Evolutionary conservation across 768 basidiomycete species (phyloP).

Genomic region (Kwoniella sp.): DNA sequence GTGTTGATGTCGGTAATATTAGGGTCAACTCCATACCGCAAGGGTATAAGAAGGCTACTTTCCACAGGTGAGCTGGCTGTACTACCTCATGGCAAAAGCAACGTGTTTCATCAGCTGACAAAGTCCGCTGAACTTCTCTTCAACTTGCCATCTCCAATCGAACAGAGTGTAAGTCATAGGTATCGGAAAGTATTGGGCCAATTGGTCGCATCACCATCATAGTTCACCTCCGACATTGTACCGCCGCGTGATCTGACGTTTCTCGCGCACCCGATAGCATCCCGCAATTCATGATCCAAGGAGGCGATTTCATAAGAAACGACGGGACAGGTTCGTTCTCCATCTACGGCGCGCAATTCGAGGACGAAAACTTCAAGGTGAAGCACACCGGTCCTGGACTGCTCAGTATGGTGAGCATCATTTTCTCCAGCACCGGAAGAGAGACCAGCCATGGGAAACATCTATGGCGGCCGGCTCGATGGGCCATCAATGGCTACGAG

Average conservation of each 20-base stretch:
- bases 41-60: slow-evolving; percentile 87
- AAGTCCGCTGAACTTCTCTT: background rate
- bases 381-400: slow-evolving; percentile 85
- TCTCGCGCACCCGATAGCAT: background rate
- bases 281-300: slow-evolving; percentile 88
- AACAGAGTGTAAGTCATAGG: slow-evolving; percentile 68
- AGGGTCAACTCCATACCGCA: slow-evolving; percentile 83
- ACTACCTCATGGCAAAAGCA: background rate
- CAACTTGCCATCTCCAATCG: no score
- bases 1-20: no score
- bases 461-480: no score
- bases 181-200: background rate
- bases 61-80: slow-evolving; percentile 71
- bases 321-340: slow-evolving; percentile 96
- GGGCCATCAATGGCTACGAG: no score
- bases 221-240: no score
- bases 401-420: slow-evolving; percentile 75
- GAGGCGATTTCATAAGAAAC: slow-evolving; percentile 90
- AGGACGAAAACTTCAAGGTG: slow-evolving; percentile 94
- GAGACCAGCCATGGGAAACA: slow-evolving; percentile 21
- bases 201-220: background rate
- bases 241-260: background rate
- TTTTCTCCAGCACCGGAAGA: background rate
- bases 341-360: slow-evolving; percentile 94
- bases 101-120: no score